Conservation (phyloP, 106 monocot genomes). For the Hemerocallis citrina region DNA sequence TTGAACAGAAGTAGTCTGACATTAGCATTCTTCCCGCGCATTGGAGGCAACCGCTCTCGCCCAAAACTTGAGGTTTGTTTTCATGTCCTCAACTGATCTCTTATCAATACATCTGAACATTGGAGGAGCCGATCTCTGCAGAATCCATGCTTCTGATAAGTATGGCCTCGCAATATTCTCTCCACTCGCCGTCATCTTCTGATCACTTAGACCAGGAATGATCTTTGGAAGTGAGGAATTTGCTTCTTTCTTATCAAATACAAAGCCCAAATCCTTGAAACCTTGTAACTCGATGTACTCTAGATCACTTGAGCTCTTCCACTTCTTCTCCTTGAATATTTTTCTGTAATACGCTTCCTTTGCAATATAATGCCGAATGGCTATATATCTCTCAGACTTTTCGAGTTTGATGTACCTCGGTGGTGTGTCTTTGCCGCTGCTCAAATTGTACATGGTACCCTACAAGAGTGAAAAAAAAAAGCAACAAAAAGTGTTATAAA, state of each 20-base stretch:
- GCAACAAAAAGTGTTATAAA: too few species aligned
- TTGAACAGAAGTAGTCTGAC: too few species aligned
- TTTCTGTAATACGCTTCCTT: conserved; percentile 8
- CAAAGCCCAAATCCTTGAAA: conserved; percentile 63
- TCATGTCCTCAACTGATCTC: conserved; percentile 43
- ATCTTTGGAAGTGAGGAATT: conserved; percentile 22
- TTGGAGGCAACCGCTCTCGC: conserved; percentile 59
- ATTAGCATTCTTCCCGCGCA: conserved; percentile 26
- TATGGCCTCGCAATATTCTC: conserved; percentile 21
- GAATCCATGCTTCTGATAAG: conserved; percentile 35
- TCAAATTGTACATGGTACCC: conserved; percentile 11
- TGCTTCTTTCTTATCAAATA: conserved; percentile 33
- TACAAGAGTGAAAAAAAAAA: too few species aligned
- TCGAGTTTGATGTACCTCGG: conserved; percentile 9
- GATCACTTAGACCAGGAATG: conserved; percentile 21
- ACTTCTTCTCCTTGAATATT: conserved; percentile 28
- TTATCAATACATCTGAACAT: conserved; percentile 17
- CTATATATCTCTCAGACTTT: conserved; percentile 1
- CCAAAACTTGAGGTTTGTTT: conserved; percentile 62
- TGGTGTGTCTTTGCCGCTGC: conserved; percentile 4
- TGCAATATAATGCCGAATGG: conserved; percentile 7
- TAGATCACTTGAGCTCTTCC: conserved; percentile 49
- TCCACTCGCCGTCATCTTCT: neutral
- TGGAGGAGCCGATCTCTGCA: conserved; percentile 20
- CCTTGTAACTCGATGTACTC: conserved; percentile 64